Evolutionary conservation across 2,329 filamentous ascomycete genomes (phyloP).

Genomic region (Cucurbitaria berberidis): DNA sequence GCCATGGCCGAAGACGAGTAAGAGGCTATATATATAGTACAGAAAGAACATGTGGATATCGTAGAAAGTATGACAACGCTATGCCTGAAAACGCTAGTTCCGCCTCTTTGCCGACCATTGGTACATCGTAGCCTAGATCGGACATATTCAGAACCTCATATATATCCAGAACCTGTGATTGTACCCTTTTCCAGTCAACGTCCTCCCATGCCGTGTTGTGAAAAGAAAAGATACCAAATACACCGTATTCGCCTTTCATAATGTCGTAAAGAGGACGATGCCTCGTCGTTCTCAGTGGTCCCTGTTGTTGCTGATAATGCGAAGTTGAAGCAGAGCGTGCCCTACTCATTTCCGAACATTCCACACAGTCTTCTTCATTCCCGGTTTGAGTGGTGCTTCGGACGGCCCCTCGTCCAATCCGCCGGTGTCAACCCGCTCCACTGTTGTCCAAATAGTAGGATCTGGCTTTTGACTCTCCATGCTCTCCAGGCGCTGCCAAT

Average conservation of each 20-base stretch:
- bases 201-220: neutral
- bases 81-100: neutral
- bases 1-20: too few relatives aligned
- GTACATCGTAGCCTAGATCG: neutral
- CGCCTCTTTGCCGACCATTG: neutral
- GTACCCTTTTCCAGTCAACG: neutral
- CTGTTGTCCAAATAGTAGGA: slow-evolving; percentile 21
- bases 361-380: slow-evolving; percentile 41
- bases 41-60: neutral
- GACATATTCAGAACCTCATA: neutral
- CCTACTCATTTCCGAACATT: slow-evolving; percentile 31
- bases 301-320: neutral
- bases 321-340: neutral
- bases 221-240: neutral
- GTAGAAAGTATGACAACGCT: neutral
- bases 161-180: neutral
- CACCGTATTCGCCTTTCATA: neutral
- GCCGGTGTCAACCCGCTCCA: slow-evolving; percentile 17
- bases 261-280: neutral
- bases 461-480: slow-evolving; percentile 23
- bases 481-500: slow-evolving; percentile 32
- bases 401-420: slow-evolving; percentile 5
- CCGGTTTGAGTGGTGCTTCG: slow-evolving; percentile 17
- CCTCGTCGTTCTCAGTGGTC: neutral
- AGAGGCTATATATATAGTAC: neutral